Base-by-base conservation (phyloP, 2,329 filamentous ascomycete species). In the Cladosporium sp. region DNA sequence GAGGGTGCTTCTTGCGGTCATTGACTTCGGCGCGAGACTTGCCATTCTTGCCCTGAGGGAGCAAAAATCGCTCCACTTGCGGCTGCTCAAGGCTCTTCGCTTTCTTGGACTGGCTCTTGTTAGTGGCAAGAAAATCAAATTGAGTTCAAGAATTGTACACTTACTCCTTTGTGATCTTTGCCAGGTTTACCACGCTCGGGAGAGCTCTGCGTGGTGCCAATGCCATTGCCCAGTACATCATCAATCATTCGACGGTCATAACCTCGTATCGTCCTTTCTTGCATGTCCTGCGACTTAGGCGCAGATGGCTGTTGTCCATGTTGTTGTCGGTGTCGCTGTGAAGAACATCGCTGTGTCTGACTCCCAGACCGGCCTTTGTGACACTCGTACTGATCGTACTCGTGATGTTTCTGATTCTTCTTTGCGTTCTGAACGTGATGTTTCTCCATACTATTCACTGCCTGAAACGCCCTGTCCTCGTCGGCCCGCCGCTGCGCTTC, bases 1-100 rank as follows among this genome's bases (percentile, higher is more conserved):
- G 78, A 7, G 78, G 76, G 67, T 82, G 74, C 70, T 82, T 83
- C 70, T 76, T 82, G 11, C 81, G 78, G 5, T 80, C 79, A 25
- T 69, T 70, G 16, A 78, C 62, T 60, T 64, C 71, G 60, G 64
- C 65, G 25, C 65, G 69, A 18, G 46, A 67, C 39, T 71, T 69
- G 58, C 63, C 67, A n/a, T 67, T 72, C 23, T 66, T 74, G 43
- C 74, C 72, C 53, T 73, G 72, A 13, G 74, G 73, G 14, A 76
- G 58, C n/a, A 78, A 68, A 34, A 73, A 58, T 3, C 69, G 66
- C 61, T 74, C 69, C 64, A 63, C 72, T 69, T 67, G 73, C 68
- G 64, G 60, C 68, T 60, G 66, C 66, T 49, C 66, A 25, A 28
- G 59, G 16, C 25, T 14, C 13, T 25, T 51, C 5, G 51, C 63